Evolutionary conservation across 2,329 filamentous ascomycete species (phyloP), one percentile per base, ranked within the genome.

Genomic region (Scopulariopsis brevicaulis): DNA sequence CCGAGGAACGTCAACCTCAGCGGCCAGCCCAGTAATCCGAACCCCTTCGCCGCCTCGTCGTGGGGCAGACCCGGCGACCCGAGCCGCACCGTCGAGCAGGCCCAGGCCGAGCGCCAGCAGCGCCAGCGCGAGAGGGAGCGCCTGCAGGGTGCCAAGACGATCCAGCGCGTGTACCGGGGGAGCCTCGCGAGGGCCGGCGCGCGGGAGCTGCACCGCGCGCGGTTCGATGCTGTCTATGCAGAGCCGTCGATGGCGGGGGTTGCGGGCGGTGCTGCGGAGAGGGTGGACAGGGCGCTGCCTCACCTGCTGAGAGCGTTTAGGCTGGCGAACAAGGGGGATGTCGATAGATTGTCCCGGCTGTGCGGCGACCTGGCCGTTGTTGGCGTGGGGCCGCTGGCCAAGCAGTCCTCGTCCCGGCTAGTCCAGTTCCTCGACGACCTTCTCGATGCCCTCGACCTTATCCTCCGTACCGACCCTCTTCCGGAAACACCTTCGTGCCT

Each of bases 1-100:
- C 86, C 87, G 61, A 86, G 94, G 63, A 92, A 96, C 70, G 90
- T 97, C 69, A 96, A 97, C 73, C 85, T 99, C 61, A 94, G 90
- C 63, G 94, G 91, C 62, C 87, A 92, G 64, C 83, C 83, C 63
- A 77, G 78, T 55, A 96, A 96, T 67, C 90, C 91, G 3, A 74
- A 75, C 18, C 75, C 81, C 4, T 73, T 78, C 14, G 77, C 77
- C 1, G 52, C 57, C 14, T 78, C 83, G 1, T 55, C 57, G 14
- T 62, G 61, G 61, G 58, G 51, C 7, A 53, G 56, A 12, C 58
- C 61, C 7, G 55, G 55, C 46, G 55, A 57, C 34, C 61, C 61
- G 20, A 54, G 48, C 24, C 86, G 87, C 65, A 87, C 92, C 1
- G 81, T 97, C 32, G 88, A 87, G 52, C 85, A 90, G 65, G 93